phyloP scores from a whole-genome alignment of 768 basidiomycete genomes.

The Psilocybe sp. region DNA sequence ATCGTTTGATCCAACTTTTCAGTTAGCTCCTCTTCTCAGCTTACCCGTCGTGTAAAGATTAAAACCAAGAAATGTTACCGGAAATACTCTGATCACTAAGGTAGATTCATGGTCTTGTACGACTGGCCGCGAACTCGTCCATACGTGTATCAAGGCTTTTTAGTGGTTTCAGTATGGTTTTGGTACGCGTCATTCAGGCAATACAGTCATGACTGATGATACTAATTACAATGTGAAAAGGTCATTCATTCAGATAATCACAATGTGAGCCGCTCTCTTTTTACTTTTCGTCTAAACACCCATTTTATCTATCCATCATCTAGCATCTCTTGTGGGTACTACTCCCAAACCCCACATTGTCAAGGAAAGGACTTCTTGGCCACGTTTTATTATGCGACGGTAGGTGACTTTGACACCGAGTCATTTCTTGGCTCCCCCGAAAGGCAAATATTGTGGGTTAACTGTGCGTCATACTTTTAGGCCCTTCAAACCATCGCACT shows the following conservation, averaged over 20 bases:
- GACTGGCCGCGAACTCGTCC: constrained; percentile 68
- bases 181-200: constrained; percentile 39
- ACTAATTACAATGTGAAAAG: constrained; percentile 23
- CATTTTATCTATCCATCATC: not conserved
- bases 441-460: too few species aligned
- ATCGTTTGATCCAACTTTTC: not conserved
- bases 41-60: constrained; percentile 52
- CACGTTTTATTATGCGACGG: constrained; percentile 49
- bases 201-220: not conserved
- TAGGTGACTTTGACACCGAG: constrained; percentile 12
- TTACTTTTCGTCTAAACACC: constrained; percentile 24
- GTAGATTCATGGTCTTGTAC: constrained; percentile 57
- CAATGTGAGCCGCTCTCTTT: constrained; percentile 41
- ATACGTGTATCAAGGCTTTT: constrained; percentile 56
- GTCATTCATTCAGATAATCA: constrained; percentile 58
- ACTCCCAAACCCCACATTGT: constrained; percentile 27
- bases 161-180: constrained; percentile 60
- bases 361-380: constrained; percentile 45
- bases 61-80: not conserved
- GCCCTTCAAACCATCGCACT: constrained; percentile 66
- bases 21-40: constrained; percentile 59
- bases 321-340: constrained; percentile 42
- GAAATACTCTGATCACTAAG: not conserved
- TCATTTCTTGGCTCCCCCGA: too few species aligned
- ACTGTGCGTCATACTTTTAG: too few species aligned